phyloP scores from a whole-genome alignment of 345 rosid genomes.

The Populus ilicifolia region DNA sequence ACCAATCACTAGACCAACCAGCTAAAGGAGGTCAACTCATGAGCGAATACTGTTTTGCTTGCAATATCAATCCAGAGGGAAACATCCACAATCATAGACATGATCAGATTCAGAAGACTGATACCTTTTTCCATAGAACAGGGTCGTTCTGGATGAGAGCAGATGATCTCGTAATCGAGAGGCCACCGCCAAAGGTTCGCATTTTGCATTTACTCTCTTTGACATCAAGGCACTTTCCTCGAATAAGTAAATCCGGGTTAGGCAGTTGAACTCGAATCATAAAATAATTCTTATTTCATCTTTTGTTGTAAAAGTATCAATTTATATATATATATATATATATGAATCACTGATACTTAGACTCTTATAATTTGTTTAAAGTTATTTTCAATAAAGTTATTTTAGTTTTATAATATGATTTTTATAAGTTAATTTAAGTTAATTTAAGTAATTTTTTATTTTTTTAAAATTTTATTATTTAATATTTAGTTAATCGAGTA shows the following conservation, averaged over 20 bases:
- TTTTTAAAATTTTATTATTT: too few species aligned
- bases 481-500: too few species aligned
- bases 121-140: slow-evolving; percentile 76
- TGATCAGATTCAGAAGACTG: slow-evolving; percentile 1
- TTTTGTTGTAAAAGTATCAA: too few species aligned
- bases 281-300: too few species aligned
- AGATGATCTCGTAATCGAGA: slow-evolving; percentile 81
- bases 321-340: too few species aligned
- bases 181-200: slow-evolving; percentile 82
- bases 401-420: too few species aligned
- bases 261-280: too few species aligned
- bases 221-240: slow-evolving; percentile 79
- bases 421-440: too few species aligned
- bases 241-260: slow-evolving; percentile 21
- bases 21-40: neutral
- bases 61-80: neutral
- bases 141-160: slow-evolving; percentile 73
- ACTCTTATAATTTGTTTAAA: too few species aligned
- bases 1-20: neutral
- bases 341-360: too few species aligned
- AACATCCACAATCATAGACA: slow-evolving; percentile 1
- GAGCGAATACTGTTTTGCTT: neutral
- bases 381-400: too few species aligned
- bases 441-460: too few species aligned
- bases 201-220: slow-evolving; percentile 40